These are phyloP conservation scores for Fusarium bactridioides DNA, from an alignment of 2,329 filamentous ascomycete species.

Conservation along the genomic window DNA sequence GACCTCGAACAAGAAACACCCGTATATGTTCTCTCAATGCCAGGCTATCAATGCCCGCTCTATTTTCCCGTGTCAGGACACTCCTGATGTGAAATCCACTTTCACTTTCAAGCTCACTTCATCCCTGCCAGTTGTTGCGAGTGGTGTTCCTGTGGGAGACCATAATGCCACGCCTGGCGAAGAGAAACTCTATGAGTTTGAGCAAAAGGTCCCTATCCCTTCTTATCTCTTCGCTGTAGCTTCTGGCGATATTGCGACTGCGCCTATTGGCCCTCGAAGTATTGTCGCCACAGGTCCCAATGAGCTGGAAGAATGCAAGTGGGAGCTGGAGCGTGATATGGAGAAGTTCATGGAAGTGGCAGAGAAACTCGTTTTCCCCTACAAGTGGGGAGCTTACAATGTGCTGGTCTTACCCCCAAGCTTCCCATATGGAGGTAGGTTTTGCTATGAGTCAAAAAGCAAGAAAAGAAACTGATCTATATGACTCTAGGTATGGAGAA, in stretches of 20 bases:
- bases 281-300: constrained; percentile 88
- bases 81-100: constrained; percentile 96
- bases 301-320: constrained; percentile 82
- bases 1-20: constrained; percentile 93
- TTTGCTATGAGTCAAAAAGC: neutral
- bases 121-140: constrained; percentile 88
- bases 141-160: constrained; percentile 70
- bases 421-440: constrained; percentile 83
- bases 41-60: constrained; percentile 96
- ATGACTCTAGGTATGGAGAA: constrained; percentile 77
- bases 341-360: constrained; percentile 91
- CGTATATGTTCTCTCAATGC: constrained; percentile 98
- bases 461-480: neutral
- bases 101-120: constrained; percentile 90
- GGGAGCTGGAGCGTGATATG: constrained; percentile 90
- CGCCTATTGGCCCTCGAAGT: constrained; percentile 86
- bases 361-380: constrained; percentile 83
- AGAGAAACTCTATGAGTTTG: constrained; percentile 79
- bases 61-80: constrained; percentile 96
- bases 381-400: constrained; percentile 95
- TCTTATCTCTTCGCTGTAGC: constrained; percentile 95
- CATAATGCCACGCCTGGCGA: constrained; percentile 54
- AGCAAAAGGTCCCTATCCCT: constrained; percentile 91
- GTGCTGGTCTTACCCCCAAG: constrained; percentile 88
- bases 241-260: constrained; percentile 82